These are phyloP conservation scores for Aspergillus ostianus DNA, from an alignment of 495 filamentous ascomycete species.

Conservation along the genomic window DNA sequence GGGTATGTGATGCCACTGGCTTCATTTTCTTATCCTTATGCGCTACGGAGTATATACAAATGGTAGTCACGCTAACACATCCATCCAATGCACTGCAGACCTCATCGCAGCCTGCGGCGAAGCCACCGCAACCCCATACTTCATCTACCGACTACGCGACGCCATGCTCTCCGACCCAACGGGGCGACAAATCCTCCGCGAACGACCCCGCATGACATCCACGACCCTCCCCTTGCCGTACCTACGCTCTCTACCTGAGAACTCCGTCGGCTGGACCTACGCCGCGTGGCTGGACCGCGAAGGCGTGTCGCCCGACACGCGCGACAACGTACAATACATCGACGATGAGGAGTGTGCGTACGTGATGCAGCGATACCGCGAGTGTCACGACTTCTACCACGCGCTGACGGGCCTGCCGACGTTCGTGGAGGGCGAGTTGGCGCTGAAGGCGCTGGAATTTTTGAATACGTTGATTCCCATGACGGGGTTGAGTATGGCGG, in stretches of 20 bases:
- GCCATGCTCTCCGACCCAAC: slow-evolving; percentile 84
- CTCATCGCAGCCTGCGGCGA: slow-evolving; percentile 92
- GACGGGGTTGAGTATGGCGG: slow-evolving; percentile 81
- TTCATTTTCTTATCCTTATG: background rate
- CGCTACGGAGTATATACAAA: background rate
- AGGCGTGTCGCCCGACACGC: slow-evolving; percentile 88
- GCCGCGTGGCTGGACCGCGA: slow-evolving; percentile 86
- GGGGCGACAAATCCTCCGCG: slow-evolving; percentile 86
- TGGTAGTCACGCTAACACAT: slow-evolving; percentile 11
- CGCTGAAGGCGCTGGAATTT: slow-evolving; percentile 95
- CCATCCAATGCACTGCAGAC: slow-evolving; percentile 58
- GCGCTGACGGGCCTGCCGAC: slow-evolving; percentile 88
- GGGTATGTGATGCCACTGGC: slow-evolving; percentile 41
- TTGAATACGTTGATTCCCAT: slow-evolving; percentile 91
- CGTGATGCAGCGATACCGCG: slow-evolving; percentile 97
- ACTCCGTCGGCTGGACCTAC: slow-evolving; percentile 83
- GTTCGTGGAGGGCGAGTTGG: slow-evolving; percentile 91
- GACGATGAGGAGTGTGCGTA: slow-evolving; percentile 95
- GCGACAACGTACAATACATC: slow-evolving; percentile 77
- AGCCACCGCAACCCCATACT: slow-evolving; percentile 90
- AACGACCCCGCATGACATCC: slow-evolving; percentile 85
- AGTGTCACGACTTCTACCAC: slow-evolving; percentile 98
- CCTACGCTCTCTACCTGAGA: slow-evolving; percentile 68
- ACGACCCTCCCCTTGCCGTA: slow-evolving; percentile 65
- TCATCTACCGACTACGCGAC: slow-evolving; percentile 86